Evolutionary conservation across 345 rosid genomes (phyloP).

Genomic region (Boechera stricta): DNA sequence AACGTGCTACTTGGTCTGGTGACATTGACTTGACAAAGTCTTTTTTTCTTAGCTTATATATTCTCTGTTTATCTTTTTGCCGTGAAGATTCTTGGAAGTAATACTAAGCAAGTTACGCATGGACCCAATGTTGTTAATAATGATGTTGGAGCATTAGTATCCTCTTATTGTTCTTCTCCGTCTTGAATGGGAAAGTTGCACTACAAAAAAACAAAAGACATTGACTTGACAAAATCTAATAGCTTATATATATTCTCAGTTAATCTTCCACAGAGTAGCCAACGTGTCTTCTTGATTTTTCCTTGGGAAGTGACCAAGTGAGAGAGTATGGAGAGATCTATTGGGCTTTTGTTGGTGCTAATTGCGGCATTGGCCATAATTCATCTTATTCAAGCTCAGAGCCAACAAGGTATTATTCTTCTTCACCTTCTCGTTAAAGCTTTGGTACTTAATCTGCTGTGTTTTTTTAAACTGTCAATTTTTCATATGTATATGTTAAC

Average conservation of each 20-base stretch:
- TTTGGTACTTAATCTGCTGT: background rate
- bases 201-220: background rate
- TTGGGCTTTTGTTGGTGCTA: background rate
- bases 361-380: background rate
- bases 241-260: background rate
- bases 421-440: background rate
- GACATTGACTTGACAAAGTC: no score
- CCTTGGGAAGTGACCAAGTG: background rate
- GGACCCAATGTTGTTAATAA: background rate
- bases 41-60: no score
- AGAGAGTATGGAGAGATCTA: slow-evolving; percentile 12
- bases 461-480: background rate
- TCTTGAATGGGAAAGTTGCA: background rate
- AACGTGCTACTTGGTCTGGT: no score
- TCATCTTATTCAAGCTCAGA: slow-evolving; percentile 25
- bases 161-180: background rate
- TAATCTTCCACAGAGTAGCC: no score
- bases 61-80: no score
- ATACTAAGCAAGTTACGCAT: no score
- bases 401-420: slow-evolving; percentile 32
- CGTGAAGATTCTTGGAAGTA: no score
- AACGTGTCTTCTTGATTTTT: background rate
- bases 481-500: background rate
- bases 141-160: background rate
- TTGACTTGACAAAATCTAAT: background rate